Base-by-base conservation (phyloP, 805 yeast genomes). In the Wickerhamomyces kurtzmanii region DNA sequence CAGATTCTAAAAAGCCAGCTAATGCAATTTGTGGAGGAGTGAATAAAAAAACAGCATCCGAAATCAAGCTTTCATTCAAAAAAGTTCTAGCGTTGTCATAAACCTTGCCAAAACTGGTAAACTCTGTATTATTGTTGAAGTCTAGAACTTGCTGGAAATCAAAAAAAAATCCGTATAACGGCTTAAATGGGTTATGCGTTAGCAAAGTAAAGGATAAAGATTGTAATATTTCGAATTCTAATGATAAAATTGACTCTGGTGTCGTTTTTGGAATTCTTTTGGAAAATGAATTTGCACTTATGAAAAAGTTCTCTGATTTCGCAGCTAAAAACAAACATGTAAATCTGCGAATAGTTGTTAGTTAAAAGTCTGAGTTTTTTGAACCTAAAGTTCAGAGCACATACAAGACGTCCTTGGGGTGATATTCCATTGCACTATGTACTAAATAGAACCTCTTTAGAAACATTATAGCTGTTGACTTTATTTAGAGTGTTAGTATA, bases 11-110 rank as follows among this genome's bases (percentile, higher is more conserved):
- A 46, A 87, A 62, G 11, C 91, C 84, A 0, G 96, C 91, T 29
- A 91, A 59, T 1, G 97, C 96, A 17, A 91, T 83, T 46, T 91
- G 98, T 1, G 97, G 95, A 1, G 99, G 99, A 0, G 97, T 77
- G 54, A 58, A 89, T 20, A 74, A 58, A 42, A 84, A 89, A 7
- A 68, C 59, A 4, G 71, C 87, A 47, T 91, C 95, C 12, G 89
- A 74, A 20, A 78, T 57, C 22, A 84, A 59, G n/a, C 83, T 68
- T 15, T 75, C 82, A 24, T 74, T 70, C 5, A 83, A 63, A 51
- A 75, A 55, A 17, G 59, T 65, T 40, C 79, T 71, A 8, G 94
- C 84, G 23, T 59, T 56, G 45, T 83, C 93, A 51, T 83, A 82
- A 24, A 74, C 63, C 25, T 61, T 60, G 2, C 91, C 89, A 33